phyloP scores from a whole-genome alignment of 2,329 filamentous ascomycete genomes.

The Colletotrichum costaricense region DNA sequence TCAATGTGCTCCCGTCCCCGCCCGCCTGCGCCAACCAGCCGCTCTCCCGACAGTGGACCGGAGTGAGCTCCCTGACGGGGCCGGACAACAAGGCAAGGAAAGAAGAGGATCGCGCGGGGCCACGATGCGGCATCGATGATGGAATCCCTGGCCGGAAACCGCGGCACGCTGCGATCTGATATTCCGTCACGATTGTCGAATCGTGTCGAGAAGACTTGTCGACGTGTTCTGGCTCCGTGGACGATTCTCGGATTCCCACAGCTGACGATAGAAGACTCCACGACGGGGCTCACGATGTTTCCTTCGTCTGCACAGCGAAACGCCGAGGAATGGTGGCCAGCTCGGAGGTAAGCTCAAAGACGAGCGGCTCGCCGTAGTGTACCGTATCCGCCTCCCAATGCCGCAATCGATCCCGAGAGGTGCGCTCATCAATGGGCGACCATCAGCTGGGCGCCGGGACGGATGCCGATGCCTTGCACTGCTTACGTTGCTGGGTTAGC shows the following conservation, averaged over 20 bases:
- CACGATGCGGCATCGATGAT: constrained; percentile 17
- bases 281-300: background rate
- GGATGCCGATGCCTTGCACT: constrained; percentile 1
- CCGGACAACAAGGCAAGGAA: background rate
- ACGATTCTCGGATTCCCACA: constrained; percentile 10
- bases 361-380: background rate
- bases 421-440: background rate
- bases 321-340: background rate
- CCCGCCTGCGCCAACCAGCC: background rate
- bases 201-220: background rate
- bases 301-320: background rate
- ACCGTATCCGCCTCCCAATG: background rate
- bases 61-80: background rate
- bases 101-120: background rate
- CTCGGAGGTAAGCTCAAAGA: constrained; percentile 7
- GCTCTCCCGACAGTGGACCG: background rate
- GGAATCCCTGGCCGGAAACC: background rate
- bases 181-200: background rate
- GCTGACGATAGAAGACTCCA: constrained; percentile 4
- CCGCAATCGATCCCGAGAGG: background rate
- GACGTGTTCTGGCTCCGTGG: background rate
- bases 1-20: rapidly evolving
- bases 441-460: background rate
- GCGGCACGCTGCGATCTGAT: background rate
- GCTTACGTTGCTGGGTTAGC: background rate